Evolutionary conservation across 352 stramenopile species (phyloP), one percentile per base, ranked within the genome.

Genomic region (Globisporangium carolinianum): DNA sequence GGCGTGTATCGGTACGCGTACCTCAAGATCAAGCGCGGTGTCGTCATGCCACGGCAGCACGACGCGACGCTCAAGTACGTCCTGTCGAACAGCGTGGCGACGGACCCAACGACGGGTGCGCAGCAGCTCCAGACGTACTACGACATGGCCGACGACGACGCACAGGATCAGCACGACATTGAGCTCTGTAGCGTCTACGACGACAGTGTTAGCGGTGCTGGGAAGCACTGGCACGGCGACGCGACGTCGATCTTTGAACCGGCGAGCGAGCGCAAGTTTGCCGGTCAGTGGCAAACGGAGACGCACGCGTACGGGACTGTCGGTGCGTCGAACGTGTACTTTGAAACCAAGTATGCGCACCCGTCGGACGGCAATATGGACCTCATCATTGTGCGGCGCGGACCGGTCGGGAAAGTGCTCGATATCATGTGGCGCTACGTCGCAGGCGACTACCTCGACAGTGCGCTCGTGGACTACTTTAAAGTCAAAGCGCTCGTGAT

Each of bases 401-500:
- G 81, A n/a, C 65, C 63, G 3, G 3, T 79, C 11, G 42, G 32
- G 53, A 62, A 86, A 65, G 76, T 67, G n/a, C 42, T 75, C 0
- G 72, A 87, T 49, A 69, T 92, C 14, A 68, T 49, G 8, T 49
- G 79, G 51, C 76, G 75, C 35, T 89, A 89, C 66, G 24, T 85
- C 11, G 60, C 58, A 9, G 73, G 78, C 60, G 71, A 79, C 35
- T 85, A 83, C 60, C 62, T 89, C 24, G 63, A 79, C 57, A 83
- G 78, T 51, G 57, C 73, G 37, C 56, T 89, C 24, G 72, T 89
- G 12, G 68, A 74, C 57, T 91, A 91, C 65, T 64, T 80, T 71
- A 91, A 91, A 72, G 67, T 91, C 53, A 88, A 89, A 61, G 82
- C 82, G 1, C 63, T 91, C 50, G 72, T 89, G 47, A 87, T 91